Conservation (phyloP, 805 yeast genomes). For the Hanseniaspora osmophila region DNA sequence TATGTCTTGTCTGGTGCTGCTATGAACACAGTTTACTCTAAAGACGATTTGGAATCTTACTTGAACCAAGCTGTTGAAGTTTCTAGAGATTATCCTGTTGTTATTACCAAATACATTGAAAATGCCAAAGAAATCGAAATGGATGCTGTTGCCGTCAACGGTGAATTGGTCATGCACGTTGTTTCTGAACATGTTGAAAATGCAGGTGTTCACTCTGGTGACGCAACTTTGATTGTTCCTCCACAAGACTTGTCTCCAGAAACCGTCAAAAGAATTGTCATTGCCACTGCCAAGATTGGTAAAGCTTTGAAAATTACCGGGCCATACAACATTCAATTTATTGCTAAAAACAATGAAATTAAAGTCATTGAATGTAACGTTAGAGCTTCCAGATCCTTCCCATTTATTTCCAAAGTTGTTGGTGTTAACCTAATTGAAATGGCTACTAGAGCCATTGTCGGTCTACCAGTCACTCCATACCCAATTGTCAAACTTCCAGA, state of each 20-base stretch:
- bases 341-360: constrained; percentile 52
- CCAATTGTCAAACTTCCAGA: constrained; percentile 82
- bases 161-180: constrained; percentile 83
- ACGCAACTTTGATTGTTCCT: constrained; percentile 88
- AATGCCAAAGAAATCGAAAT: constrained; percentile 96
- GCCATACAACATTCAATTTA: constrained; percentile 96
- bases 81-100: constrained; percentile 94
- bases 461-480: constrained; percentile 74
- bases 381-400: constrained; percentile 97
- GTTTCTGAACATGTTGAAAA: constrained; percentile 95
- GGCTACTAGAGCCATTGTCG: constrained; percentile 93
- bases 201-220: constrained; percentile 98
- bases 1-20: constrained; percentile 97
- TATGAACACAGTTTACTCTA: constrained; percentile 80
- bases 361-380: constrained; percentile 98
- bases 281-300: constrained; percentile 86
- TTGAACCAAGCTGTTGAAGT: constrained; percentile 81
- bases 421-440: constrained; percentile 92
- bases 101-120: constrained; percentile 86
- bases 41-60: constrained; percentile 68
- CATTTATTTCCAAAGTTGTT: constrained; percentile 92
- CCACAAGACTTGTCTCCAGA: constrained; percentile 65
- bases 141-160: constrained; percentile 89
- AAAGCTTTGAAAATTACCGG: constrained; percentile 91
- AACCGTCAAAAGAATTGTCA: constrained; percentile 61